A percentile compares a stretch with the other conserved stretches of the same genome.
These are phyloP conservation scores for Suillus brevipes DNA, from an alignment of 768 basidiomycete species.

Conservation along the genomic window DNA sequence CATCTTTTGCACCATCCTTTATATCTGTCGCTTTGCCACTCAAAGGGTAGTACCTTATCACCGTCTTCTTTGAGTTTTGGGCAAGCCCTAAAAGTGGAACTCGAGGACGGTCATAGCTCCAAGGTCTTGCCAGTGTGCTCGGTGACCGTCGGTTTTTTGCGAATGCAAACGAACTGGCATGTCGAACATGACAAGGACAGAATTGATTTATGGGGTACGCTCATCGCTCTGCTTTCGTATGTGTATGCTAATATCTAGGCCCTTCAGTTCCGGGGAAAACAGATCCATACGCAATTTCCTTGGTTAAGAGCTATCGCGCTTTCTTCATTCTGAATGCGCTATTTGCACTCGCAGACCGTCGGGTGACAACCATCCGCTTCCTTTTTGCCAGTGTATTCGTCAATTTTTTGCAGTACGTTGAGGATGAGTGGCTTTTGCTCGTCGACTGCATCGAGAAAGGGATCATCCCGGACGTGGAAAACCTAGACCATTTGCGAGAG, in stretches of 20 bases:
- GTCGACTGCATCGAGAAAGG: constrained; percentile 10
- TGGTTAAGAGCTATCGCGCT: constrained; percentile 15
- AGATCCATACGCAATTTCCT: constrained; percentile 20
- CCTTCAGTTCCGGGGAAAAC: constrained; percentile 15
- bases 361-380: neutral
- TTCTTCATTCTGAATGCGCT: constrained; percentile 13
- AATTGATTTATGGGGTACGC: neutral
- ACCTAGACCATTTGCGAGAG: neutral
- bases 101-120: neutral
- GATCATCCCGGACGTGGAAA: constrained; percentile 7
- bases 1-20: neutral
- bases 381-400: constrained; percentile 2
- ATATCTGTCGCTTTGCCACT: neutral
- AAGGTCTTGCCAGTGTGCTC: neutral
- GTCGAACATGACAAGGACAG: neutral
- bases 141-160: neutral
- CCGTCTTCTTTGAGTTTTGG: neutral
- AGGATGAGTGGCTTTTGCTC: constrained; percentile 10
- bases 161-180: neutral
- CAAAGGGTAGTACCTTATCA: neutral
- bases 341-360: constrained; percentile 7
- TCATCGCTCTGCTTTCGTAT: neutral
- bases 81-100: neutral
- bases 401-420: constrained; percentile 8
- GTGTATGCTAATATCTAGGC: neutral